Conservation (phyloP, 805 yeast species). For the Candida adriatica region DNA sequence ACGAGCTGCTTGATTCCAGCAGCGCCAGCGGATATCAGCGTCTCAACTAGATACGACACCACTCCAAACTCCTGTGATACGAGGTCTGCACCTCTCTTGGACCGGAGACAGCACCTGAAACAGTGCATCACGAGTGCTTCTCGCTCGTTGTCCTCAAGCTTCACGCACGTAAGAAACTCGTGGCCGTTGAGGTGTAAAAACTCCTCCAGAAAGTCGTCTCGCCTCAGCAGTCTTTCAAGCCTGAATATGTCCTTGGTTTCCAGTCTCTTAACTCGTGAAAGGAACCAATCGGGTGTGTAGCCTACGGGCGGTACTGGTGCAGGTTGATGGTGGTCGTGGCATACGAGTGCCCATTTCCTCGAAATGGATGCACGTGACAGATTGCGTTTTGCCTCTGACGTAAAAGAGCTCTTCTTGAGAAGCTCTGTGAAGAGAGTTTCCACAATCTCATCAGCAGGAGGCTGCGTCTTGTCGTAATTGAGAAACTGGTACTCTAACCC, state of each 20-base stretch:
- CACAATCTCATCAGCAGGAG: conserved; percentile 21
- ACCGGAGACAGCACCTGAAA: conserved; percentile 41
- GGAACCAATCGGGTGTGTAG: conserved; percentile 17
- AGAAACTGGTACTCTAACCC: conserved; percentile 20
- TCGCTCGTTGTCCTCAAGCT: conserved; percentile 40
- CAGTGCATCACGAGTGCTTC: conserved; percentile 47
- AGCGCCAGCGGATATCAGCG: conserved; percentile 41
- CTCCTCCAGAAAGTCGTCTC: conserved; percentile 24
- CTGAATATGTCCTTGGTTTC: conserved; percentile 17
- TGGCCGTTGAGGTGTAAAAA: conserved; percentile 48
- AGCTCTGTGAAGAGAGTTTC: conserved; percentile 16
- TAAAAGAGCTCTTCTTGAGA: conserved; percentile 16
- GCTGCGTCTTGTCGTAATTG: conserved; percentile 23
- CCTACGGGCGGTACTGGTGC: neutral
- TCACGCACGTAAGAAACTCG: conserved; percentile 36
- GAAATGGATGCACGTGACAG: conserved; percentile 11
- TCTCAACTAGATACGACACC: conserved; percentile 34
- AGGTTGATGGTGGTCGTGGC: conserved; percentile 19
- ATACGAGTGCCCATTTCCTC: conserved; percentile 23
- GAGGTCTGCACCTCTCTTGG: conserved; percentile 19
- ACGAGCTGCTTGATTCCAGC: conserved; percentile 45
- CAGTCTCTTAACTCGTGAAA: conserved; percentile 11
- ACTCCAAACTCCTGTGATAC: conserved; percentile 19
- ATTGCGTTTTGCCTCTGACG: conserved; percentile 17
- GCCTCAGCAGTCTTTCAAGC: conserved; percentile 19